A percentile compares a stretch with the other conserved stretches of the same genome.
These are phyloP conservation scores for Phytophthora hibernalis DNA, from an alignment of 352 stramenopile species.

Conservation along the genomic window DNA sequence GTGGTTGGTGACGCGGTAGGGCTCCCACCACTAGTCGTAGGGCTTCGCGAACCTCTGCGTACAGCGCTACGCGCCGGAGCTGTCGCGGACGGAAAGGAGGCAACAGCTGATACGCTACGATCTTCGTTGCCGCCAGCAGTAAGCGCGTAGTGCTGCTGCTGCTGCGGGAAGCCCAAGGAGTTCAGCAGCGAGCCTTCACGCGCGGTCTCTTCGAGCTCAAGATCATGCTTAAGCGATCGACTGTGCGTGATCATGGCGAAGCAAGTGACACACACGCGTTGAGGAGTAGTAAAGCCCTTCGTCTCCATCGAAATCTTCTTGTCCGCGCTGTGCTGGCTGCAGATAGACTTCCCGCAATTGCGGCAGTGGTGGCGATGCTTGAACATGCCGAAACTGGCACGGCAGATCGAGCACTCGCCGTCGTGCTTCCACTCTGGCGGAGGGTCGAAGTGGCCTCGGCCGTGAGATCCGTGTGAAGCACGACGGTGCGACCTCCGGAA, in stretches of 20 bases:
- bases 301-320: conserved; percentile 77
- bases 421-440: conserved; percentile 80
- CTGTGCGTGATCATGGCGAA: conserved; percentile 73
- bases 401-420: conserved; percentile 82
- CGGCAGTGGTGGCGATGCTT: conserved; percentile 88
- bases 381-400: conserved; percentile 81
- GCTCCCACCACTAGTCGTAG: conserved; percentile 26
- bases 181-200: conserved; percentile 33
- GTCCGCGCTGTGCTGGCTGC: conserved; percentile 81
- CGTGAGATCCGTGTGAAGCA: conserved; percentile 35
- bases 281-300: conserved; percentile 80
- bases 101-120: conserved; percentile 16
- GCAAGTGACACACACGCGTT: conserved; percentile 83
- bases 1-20: conserved; percentile 24
- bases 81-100: conserved; percentile 15
- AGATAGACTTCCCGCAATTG: conserved; percentile 87
- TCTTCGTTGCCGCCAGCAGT: conserved; percentile 7
- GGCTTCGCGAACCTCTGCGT: conserved; percentile 18
- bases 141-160: conserved; percentile 43
- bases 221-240: conserved; percentile 43
- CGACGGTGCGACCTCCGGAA: conserved; percentile 35
- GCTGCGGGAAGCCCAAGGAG: conserved; percentile 35
- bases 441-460: conserved; percentile 48
- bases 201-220: conserved; percentile 37
- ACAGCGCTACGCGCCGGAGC: conserved; percentile 11